Evolutionary conservation across 2,329 filamentous ascomycete species (phyloP).

Genomic region (Exophiala phaeomuriformis): DNA sequence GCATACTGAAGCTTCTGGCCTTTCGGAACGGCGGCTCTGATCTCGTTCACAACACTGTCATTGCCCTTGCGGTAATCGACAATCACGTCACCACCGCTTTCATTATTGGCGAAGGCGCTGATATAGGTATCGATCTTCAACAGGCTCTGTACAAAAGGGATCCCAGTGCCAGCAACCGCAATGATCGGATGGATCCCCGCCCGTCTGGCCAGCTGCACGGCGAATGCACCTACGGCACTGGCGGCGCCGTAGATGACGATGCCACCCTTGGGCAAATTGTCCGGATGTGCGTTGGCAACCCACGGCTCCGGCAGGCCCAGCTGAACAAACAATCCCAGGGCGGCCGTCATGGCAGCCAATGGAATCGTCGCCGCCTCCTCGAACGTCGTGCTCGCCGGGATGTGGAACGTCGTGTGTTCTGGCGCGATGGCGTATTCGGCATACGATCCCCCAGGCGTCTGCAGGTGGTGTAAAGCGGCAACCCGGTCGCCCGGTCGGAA

Average conservation of each 20-base stretch:
- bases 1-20: constrained; percentile 44
- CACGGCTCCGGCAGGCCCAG: constrained; percentile 19
- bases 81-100: constrained; percentile 48
- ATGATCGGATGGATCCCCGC: constrained; percentile 57
- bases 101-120: background rate
- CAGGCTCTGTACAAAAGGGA: constrained; percentile 45
- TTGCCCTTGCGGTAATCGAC: constrained; percentile 55
- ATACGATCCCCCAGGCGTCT: constrained; percentile 44
- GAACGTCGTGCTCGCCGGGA: constrained; percentile 45
- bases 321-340: constrained; percentile 9
- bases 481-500: constrained; percentile 53
- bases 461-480: constrained; percentile 44
- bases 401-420: constrained; percentile 49
- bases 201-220: constrained; percentile 48
- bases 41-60: constrained; percentile 41
- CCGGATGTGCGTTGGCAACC: background rate
- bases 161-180: constrained; percentile 49
- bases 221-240: constrained; percentile 52
- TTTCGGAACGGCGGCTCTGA: constrained; percentile 38
- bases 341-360: constrained; percentile 17
- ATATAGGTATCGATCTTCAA: constrained; percentile 36
- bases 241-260: constrained; percentile 51
- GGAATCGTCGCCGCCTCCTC: constrained; percentile 37
- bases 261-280: constrained; percentile 12
- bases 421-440: constrained; percentile 52